Percentiles rank a stretch among this genome's conserved stretches.
Evolutionary conservation across 202 grass and related monocot species (phyloP).

Genomic region (Zizania palustris): DNA sequence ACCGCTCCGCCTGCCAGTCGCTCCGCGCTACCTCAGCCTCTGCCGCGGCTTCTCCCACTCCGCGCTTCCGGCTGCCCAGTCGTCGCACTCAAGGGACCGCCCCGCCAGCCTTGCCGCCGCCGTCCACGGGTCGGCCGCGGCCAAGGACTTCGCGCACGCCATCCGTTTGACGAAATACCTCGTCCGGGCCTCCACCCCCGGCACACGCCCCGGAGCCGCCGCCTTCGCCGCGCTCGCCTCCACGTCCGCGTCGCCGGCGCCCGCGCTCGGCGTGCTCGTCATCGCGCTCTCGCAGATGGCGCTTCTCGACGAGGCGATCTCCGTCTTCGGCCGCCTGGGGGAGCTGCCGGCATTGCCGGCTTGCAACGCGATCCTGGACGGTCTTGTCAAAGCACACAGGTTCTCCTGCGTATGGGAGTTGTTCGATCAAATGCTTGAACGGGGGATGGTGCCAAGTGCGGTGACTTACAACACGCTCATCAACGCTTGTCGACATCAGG

Average conservation of each 20-base stretch:
- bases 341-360: constrained; percentile 42
- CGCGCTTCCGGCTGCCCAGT: neutral
- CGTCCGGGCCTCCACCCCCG: constrained; percentile 28
- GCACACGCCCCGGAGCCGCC: neutral
- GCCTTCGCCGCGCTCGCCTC: constrained; percentile 46
- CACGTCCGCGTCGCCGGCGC: constrained; percentile 32
- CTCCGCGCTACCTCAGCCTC: neutral
- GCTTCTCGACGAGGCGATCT: constrained; percentile 45
- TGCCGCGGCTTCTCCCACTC: constrained; percentile 7
- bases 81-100: constrained; percentile 3
- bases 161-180: constrained; percentile 69
- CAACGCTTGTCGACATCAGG: constrained; percentile 47
- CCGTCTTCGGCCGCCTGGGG: constrained; percentile 44
- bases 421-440: constrained; percentile 54
- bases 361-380: constrained; percentile 50
- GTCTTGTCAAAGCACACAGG: constrained; percentile 40
- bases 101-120: constrained; percentile 36
- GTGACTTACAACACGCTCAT: constrained; percentile 62
- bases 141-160: constrained; percentile 49
- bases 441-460: constrained; percentile 46
- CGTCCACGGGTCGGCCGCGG: constrained; percentile 39
- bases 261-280: constrained; percentile 56
- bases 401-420: constrained; percentile 40
- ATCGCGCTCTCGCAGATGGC: constrained; percentile 53
- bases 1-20: constrained; percentile 27